Evolutionary conservation across 805 yeast species (phyloP).

Genomic region (Teunomyces atbi): DNA sequence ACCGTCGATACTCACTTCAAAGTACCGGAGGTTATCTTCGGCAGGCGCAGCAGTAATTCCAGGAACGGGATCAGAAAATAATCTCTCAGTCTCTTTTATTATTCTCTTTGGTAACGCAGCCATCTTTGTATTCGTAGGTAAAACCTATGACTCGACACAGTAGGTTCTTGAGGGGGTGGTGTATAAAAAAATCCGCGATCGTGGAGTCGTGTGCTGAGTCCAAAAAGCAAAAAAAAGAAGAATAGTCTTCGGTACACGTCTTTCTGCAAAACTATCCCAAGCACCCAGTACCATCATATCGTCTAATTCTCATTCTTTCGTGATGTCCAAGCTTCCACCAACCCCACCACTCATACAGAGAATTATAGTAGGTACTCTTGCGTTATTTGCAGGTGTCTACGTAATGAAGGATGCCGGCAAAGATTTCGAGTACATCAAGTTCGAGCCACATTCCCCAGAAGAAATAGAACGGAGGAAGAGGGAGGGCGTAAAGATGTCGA

Average conservation of each 20-base stretch:
- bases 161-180: background rate
- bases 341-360: conserved; percentile 36
- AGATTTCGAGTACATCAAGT: conserved; percentile 41
- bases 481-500: conserved; percentile 27
- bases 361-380: conserved; percentile 36
- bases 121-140: conserved; percentile 25
- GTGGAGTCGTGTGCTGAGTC: background rate
- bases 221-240: background rate
- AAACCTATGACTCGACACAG: background rate
- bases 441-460: conserved; percentile 36
- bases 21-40: conserved; percentile 90
- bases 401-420: conserved; percentile 34
- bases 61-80: conserved; percentile 92
- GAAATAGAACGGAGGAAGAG: conserved; percentile 36
- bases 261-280: too few species aligned
- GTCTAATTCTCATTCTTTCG: too few species aligned
- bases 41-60: conserved; percentile 93
- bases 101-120: conserved; percentile 84
- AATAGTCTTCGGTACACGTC: too few species aligned
- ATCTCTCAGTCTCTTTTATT: conserved; percentile 92
- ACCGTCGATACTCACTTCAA: conserved; percentile 88
- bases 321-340: conserved; percentile 22
- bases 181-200: background rate
- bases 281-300: too few species aligned
- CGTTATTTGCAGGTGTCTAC: conserved; percentile 32